These are phyloP conservation scores for Macrolepiota fuliginosa DNA, from an alignment of 768 basidiomycete genomes.

Conservation along the genomic window DNA sequence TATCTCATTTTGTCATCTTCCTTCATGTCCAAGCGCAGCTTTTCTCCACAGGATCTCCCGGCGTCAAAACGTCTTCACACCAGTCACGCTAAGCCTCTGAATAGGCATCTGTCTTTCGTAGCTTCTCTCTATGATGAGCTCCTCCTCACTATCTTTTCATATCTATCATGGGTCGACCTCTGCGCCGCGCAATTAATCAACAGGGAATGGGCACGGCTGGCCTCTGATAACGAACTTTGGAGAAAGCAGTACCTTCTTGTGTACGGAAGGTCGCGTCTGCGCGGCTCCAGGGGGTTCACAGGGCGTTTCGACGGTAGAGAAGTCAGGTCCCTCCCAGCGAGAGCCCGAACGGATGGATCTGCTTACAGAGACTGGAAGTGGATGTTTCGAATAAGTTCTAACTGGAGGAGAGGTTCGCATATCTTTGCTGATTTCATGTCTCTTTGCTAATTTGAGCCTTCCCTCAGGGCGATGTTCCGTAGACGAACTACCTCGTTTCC, in stretches of 20 bases:
- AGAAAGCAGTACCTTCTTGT: constrained; percentile 58
- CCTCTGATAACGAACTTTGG: constrained; percentile 75
- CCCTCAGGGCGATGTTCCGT: constrained; percentile 57
- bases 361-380: constrained; percentile 69
- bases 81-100: constrained; percentile 10
- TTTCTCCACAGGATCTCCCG: constrained; percentile 49
- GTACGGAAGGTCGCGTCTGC: constrained; percentile 65
- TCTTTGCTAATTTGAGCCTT: constrained; percentile 1
- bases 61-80: constrained; percentile 55
- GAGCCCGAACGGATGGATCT: constrained; percentile 34
- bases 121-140: constrained; percentile 72
- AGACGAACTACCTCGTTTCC: constrained; percentile 26
- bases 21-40: constrained; percentile 49
- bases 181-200: constrained; percentile 62
- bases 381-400: constrained; percentile 84
- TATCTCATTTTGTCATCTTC: constrained; percentile 5
- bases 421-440: constrained; percentile 15
- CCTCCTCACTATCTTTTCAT: constrained; percentile 69
- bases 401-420: constrained; percentile 72
- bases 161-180: constrained; percentile 65
- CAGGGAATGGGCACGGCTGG: constrained; percentile 64
- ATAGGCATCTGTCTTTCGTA: constrained; percentile 41
- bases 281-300: constrained; percentile 65
- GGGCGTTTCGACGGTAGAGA: constrained; percentile 55
- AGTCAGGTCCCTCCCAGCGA: constrained; percentile 55